Conservation (phyloP, 441 rosid genomes). For the Adansonia grandidieri region DNA sequence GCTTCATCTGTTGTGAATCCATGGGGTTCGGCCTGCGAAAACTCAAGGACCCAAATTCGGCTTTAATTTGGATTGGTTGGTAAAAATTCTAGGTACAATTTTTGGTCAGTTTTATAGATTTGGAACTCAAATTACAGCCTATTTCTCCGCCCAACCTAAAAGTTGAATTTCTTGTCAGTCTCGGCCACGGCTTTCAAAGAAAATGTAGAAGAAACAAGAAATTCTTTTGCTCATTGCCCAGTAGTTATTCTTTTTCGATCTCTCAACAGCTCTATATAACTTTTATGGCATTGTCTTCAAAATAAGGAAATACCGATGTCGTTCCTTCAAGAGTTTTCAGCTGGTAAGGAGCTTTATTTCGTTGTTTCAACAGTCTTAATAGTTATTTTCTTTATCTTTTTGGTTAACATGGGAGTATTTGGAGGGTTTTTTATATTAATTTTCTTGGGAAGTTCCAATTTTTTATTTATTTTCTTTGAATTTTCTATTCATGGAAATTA, state of each 20-base stretch:
- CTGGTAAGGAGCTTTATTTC: constrained; percentile 1
- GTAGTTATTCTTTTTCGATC: too few species aligned
- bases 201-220: not conserved
- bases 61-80: not conserved
- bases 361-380: not conserved
- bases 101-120: not conserved
- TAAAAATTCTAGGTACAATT: not conserved
- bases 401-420: not conserved
- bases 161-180: not conserved
- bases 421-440: not conserved
- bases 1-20: not conserved
- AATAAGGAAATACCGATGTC: not conserved
- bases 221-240: not conserved
- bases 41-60: not conserved
- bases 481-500: not conserved
- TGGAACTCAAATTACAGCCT: not conserved
- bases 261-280: not conserved
- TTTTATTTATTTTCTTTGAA: not conserved
- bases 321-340: not conserved
- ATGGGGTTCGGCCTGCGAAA: constrained; percentile 9
- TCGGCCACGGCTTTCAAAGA: not conserved
- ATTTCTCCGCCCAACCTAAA: not conserved
- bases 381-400: not conserved
- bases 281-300: not conserved
- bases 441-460: not conserved